Percentiles rank a stretch among this genome's conserved stretches.
Evolutionary conservation across 2,329 filamentous ascomycete genomes (phyloP).

Genomic region (Tothia fuscella): DNA sequence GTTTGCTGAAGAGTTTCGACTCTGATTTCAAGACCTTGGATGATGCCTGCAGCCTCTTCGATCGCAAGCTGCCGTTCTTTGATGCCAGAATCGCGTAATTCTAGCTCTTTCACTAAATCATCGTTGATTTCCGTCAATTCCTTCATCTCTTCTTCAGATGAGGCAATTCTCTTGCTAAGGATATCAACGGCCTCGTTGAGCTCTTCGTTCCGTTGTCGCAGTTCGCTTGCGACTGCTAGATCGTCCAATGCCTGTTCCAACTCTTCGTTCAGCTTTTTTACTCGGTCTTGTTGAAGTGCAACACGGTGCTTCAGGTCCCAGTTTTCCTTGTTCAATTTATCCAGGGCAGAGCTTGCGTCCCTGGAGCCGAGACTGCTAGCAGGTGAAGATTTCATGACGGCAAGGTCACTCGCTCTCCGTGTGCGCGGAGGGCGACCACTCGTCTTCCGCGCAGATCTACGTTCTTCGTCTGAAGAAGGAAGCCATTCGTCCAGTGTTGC

Average conservation of each 20-base stretch:
- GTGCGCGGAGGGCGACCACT: background rate
- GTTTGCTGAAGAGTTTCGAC: background rate
- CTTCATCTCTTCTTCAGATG: conserved; percentile 2
- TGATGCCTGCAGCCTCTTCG: conserved; percentile 12
- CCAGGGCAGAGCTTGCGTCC: conserved; percentile 7
- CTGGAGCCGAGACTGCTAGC: conserved; percentile 4
- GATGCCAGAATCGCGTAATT: conserved; percentile 6
- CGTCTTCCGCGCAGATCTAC: background rate
- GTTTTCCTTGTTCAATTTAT: conserved; percentile 11
- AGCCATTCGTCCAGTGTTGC: conserved; percentile 9
- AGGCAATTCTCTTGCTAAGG: conserved; percentile 1
- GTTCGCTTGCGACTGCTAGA: background rate
- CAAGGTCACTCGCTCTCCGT: conserved; percentile 9
- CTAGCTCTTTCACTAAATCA: conserved; percentile 9
- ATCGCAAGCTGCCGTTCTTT: conserved; percentile 9
- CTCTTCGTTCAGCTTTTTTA: conserved; percentile 6
- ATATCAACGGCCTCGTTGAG: conserved; percentile 3
- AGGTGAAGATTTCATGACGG: background rate
- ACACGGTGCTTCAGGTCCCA: conserved; percentile 11
- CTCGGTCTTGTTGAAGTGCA: conserved; percentile 7
- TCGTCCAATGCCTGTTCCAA: conserved; percentile 9
- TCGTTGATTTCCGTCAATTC: conserved; percentile 10
- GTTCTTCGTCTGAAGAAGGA: conserved; percentile 7
- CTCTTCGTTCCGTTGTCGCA: background rate
- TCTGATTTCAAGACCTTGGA: conserved; percentile 7